Percentiles rank a stretch among this genome's conserved stretches.
These are phyloP conservation scores for Solanum paucissectum DNA, from an alignment of 257 asterid genomes.

Conservation along the genomic window DNA sequence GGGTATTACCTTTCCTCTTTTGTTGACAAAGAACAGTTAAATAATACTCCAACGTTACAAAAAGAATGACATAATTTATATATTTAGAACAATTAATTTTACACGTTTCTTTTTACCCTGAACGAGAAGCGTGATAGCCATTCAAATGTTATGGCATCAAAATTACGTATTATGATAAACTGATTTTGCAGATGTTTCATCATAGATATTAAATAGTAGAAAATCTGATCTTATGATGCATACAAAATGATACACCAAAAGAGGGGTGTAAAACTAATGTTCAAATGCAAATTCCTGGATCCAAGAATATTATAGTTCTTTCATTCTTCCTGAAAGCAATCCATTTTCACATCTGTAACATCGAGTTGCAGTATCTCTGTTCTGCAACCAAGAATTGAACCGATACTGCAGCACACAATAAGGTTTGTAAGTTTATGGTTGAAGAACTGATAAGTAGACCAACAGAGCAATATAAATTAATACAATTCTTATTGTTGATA, in stretches of 20 bases:
- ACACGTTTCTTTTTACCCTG: background rate
- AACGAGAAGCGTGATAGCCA: background rate
- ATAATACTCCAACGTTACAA: background rate
- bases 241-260: background rate
- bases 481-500: background rate
- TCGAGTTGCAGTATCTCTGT: constrained; percentile 93
- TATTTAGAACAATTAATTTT: background rate
- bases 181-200: background rate
- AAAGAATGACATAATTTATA: background rate
- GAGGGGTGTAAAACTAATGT: background rate
- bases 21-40: background rate
- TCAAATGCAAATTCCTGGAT: background rate
- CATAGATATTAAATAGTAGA: background rate
- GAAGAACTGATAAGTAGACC: background rate
- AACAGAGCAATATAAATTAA: background rate
- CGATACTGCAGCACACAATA: constrained; percentile 47
- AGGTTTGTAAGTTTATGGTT: background rate
- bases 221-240: background rate
- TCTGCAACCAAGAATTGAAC: constrained; percentile 89
- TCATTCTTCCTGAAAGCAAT: constrained; percentile 44
- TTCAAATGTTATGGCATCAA: background rate
- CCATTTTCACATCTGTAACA: constrained; percentile 98
- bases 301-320: background rate
- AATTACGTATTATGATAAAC: background rate
- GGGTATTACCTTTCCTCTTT: background rate